Percentiles rank a stretch among this genome's conserved stretches.
phyloP scores from a whole-genome alignment of 768 basidiomycete species.

The Rhizopogon vesiculosus region DNA sequence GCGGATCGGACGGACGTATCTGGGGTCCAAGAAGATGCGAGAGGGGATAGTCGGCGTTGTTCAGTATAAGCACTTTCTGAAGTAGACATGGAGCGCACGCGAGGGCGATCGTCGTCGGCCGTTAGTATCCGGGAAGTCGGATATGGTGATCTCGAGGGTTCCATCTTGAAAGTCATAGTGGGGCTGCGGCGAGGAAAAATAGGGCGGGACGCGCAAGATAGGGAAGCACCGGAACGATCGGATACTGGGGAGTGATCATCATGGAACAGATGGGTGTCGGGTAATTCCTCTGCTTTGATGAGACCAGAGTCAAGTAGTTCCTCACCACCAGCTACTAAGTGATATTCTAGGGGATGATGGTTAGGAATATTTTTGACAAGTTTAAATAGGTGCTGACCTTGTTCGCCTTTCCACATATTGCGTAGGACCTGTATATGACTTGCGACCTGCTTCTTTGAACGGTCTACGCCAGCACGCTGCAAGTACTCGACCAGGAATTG shows the following conservation, averaged over 20 bases:
- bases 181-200: constrained; percentile 20
- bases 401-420: constrained; percentile 86
- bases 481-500: constrained; percentile 84
- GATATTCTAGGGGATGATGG: constrained; percentile 48
- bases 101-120: constrained; percentile 24
- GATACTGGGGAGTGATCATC: constrained; percentile 28
- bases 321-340: constrained; percentile 77
- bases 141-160: constrained; percentile 19
- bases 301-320: constrained; percentile 53
- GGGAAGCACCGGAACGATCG: constrained; percentile 26
- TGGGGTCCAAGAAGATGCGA: constrained; percentile 23
- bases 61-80: constrained; percentile 24
- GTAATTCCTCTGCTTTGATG: constrained; percentile 55
- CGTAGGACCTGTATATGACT: constrained; percentile 81
- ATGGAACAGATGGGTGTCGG: constrained; percentile 30
- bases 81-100: constrained; percentile 26
- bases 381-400: constrained; percentile 40
- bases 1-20: constrained; percentile 18
- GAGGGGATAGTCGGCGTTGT: constrained; percentile 27
- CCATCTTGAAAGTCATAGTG: constrained; percentile 14
- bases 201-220: constrained; percentile 20
- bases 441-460: constrained; percentile 87
- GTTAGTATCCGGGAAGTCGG: constrained; percentile 17
- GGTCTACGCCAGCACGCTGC: constrained; percentile 59
- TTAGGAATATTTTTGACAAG: constrained; percentile 6